These are phyloP conservation scores for Prunus mongolica DNA, from an alignment of 306 rosid genomes.

Conservation along the genomic window DNA sequence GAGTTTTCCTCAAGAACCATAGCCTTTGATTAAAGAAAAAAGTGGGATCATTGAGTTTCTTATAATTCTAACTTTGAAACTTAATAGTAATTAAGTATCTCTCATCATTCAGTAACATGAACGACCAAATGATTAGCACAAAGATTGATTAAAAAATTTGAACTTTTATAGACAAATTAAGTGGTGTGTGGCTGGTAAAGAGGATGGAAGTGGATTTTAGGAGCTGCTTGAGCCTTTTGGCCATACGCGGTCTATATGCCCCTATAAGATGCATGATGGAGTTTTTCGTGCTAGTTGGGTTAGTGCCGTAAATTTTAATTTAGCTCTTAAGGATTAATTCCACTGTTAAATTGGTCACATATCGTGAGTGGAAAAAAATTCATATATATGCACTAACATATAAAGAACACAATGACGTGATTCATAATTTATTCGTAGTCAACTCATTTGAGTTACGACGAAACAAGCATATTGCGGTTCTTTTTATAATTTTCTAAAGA, in stretches of 20 bases:
- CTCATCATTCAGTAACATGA: conserved; percentile 28
- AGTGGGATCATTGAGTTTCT: conserved; percentile 6
- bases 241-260: neutral
- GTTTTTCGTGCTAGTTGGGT: too few relatives aligned
- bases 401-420: too few relatives aligned
- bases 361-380: too few relatives aligned
- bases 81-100: neutral
- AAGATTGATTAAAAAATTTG: conserved; percentile 4
- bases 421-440: too few relatives aligned
- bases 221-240: neutral
- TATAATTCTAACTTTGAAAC: neutral
- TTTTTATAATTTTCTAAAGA: too few relatives aligned
- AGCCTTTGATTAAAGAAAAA: conserved; percentile 30
- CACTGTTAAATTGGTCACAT: too few relatives aligned
- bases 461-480: too few relatives aligned
- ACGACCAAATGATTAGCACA: conserved; percentile 21
- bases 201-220: neutral
- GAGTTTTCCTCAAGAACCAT: conserved; percentile 7
- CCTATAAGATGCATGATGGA: too few relatives aligned
- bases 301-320: too few relatives aligned
- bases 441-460: too few relatives aligned
- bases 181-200: neutral
- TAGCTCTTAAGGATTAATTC: too few relatives aligned
- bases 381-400: too few relatives aligned
- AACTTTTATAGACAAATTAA: neutral